Base-by-base conservation (phyloP, 805 yeast genomes). In the Torulaspora quercuum region DNA sequence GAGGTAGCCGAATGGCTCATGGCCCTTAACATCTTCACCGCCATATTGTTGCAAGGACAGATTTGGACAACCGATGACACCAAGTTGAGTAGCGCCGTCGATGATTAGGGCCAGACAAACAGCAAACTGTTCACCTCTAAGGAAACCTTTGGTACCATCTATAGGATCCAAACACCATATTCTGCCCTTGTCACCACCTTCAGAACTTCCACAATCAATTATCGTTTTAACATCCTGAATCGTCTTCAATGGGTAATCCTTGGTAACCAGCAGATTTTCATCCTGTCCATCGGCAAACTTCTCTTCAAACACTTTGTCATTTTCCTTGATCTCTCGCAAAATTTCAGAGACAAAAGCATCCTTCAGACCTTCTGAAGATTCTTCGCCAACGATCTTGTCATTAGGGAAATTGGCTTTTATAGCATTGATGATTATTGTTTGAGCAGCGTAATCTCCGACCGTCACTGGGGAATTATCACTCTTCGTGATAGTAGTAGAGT, bases 81-180 rank as follows among this genome's bases (percentile, higher is more conserved):
- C 98, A 32, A 92, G 71, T 43, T 82, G 79, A 1, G 87, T 95
- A 33, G 75, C 69, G 9, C 95, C 95, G 53, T 89, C 82, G 19
- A 79, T 94, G 30, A 92, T 80, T 48, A 92, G 66, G 0, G 95
- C 97, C 29, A 92, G 68, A 57, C 99, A 92, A 1, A 92, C 95
- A 2, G 98, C 97, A 61, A 87, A 92, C 58, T 92, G 99, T 47
- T 89, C 97, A 30, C 95, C 95, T 55, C 99, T 73, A 37, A 92
- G 67, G 58, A 92, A 92, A 0, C 99, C 99, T 59, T 81, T 92
- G 13, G 99, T 92, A 6, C 99, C 99, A 57, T 92, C 99, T 44
- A 92, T 89, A 25, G 99, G 99, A 56, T 92, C 99, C 53, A 92
- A 67, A 1, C 97, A 95, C 99, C 99, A 92, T 57, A 86, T 78